Conservation (phyloP, 2,329 filamentous ascomycete genomes). For the Calonectria hawksworthii region DNA sequence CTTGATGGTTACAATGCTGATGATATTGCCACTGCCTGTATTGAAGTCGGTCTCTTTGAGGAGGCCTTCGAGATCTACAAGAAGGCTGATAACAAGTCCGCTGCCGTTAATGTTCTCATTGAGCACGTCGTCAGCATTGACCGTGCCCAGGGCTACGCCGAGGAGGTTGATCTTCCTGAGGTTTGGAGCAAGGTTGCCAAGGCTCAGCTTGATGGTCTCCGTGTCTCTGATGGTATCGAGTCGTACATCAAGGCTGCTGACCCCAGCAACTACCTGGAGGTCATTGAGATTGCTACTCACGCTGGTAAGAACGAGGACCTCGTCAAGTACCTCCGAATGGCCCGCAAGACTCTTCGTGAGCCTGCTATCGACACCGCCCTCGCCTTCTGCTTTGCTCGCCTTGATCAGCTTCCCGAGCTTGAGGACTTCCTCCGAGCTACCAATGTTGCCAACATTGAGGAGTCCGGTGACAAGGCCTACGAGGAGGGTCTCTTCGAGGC, state of each 20-base stretch:
- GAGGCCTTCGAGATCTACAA: conserved; percentile 99
- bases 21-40: conserved; percentile 93
- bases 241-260: conserved; percentile 98
- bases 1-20: conserved; percentile 91
- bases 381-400: conserved; percentile 92
- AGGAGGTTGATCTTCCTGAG: conserved; percentile 92
- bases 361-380: conserved; percentile 93
- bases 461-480: conserved; percentile 98
- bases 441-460: conserved; percentile 96
- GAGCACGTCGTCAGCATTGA: conserved; percentile 99
- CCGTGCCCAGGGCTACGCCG: conserved; percentile 94
- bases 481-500: conserved; percentile 94
- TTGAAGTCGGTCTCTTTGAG: conserved; percentile 94
- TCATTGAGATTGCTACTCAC: conserved; percentile 95
- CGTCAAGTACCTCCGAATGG: conserved; percentile 96
- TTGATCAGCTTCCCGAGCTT: conserved; percentile 91
- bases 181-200: conserved; percentile 99
- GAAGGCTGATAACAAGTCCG: conserved; percentile 91
- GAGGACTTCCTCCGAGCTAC: conserved; percentile 95
- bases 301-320: conserved; percentile 98
- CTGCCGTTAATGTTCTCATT: conserved; percentile 91
- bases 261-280: conserved; percentile 92
- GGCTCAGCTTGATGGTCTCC: conserved; percentile 95
- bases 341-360: conserved; percentile 95
- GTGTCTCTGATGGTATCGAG: conserved; percentile 91